Evolutionary conservation across 441 rosid species (phyloP).

Genomic region (Eruca vesicaria): DNA sequence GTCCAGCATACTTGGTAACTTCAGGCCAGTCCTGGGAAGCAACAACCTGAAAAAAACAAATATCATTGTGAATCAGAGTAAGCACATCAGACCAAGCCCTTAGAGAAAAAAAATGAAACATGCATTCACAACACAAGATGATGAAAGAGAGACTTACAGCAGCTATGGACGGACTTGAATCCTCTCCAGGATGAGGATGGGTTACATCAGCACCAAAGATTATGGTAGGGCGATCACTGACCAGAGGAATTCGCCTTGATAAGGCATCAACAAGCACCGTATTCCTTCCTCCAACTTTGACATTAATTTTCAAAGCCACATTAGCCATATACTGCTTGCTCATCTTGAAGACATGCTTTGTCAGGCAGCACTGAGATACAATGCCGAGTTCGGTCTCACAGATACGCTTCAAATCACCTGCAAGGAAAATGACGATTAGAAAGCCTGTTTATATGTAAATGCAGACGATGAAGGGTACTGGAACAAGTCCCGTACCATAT

Average conservation of each 20-base stretch:
- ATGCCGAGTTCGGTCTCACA: slow-evolving; percentile 97
- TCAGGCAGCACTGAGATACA: slow-evolving; percentile 92
- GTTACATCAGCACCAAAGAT: slow-evolving; percentile 99
- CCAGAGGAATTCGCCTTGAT: slow-evolving; percentile 86
- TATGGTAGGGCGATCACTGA: slow-evolving; percentile 86
- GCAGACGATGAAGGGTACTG: not conserved
- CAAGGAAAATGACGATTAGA: not conserved
- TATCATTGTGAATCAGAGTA: not conserved
- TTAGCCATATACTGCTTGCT: slow-evolving; percentile 87
- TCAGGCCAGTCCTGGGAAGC: slow-evolving; percentile 99
- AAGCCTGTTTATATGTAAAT: not conserved
- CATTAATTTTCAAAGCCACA: slow-evolving; percentile 89
- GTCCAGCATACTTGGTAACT: slow-evolving; percentile 86
- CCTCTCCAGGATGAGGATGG: slow-evolving; percentile 99
- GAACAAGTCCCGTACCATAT: slow-evolving; percentile 54
- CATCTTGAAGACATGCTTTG: slow-evolving; percentile 80
- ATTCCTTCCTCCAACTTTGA: slow-evolving; percentile 95
- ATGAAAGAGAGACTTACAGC: slow-evolving; percentile 55
- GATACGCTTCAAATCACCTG: slow-evolving; percentile 91
- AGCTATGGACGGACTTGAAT: slow-evolving; percentile 94
- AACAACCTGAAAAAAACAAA: slow-evolving; percentile 55
- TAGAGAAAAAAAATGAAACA: not conserved
- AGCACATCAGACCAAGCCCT: not conserved
- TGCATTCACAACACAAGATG: not conserved
- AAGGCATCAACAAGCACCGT: slow-evolving; percentile 93